These are phyloP conservation scores for Endogone sp. DNA, from an alignment of 192 early-diverging fungal genomes.

Conservation along the genomic window DNA sequence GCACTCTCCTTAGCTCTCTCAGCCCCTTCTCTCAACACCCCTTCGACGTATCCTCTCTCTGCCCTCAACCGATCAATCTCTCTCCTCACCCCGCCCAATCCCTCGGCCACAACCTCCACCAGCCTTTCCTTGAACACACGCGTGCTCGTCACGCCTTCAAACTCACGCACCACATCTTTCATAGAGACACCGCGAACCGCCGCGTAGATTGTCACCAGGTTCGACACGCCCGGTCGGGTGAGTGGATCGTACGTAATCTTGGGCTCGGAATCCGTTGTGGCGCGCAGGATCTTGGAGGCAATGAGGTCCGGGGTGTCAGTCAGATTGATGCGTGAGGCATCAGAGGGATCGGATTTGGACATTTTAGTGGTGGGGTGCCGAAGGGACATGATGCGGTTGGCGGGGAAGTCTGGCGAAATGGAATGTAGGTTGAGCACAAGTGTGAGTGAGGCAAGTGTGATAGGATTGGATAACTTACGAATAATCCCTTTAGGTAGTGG, in stretches of 20 bases:
- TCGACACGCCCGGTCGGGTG: slow-evolving; percentile 76
- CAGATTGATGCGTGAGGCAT: slow-evolving; percentile 71
- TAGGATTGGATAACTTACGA: slow-evolving; percentile 35
- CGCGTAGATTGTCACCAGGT: slow-evolving; percentile 77
- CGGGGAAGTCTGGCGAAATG: slow-evolving; percentile 21
- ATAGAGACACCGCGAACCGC: slow-evolving; percentile 36
- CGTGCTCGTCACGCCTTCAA: slow-evolving; percentile 39
- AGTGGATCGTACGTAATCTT: slow-evolving; percentile 71
- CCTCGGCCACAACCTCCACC: slow-evolving; percentile 56
- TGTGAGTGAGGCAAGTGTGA: background rate
- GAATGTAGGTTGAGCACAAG: background rate
- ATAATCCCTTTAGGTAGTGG: slow-evolving; percentile 62
- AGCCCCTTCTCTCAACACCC: slow-evolving; percentile 62
- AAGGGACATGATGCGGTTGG: slow-evolving; percentile 85
- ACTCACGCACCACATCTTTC: slow-evolving; percentile 46
- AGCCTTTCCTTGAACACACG: slow-evolving; percentile 74
- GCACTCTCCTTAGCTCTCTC: slow-evolving; percentile 59
- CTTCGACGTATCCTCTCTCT: slow-evolving; percentile 61
- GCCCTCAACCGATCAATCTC: slow-evolving; percentile 52
- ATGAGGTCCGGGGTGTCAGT: slow-evolving; percentile 67
- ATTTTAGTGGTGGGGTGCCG: slow-evolving; percentile 75
- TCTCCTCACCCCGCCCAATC: slow-evolving; percentile 61
- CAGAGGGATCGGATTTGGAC: slow-evolving; percentile 81
- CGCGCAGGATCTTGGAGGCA: slow-evolving; percentile 60
- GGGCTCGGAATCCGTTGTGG: slow-evolving; percentile 62